These are phyloP conservation scores for Aethionema arabicum DNA, from an alignment of 345 rosid genomes.

Conservation along the genomic window DNA sequence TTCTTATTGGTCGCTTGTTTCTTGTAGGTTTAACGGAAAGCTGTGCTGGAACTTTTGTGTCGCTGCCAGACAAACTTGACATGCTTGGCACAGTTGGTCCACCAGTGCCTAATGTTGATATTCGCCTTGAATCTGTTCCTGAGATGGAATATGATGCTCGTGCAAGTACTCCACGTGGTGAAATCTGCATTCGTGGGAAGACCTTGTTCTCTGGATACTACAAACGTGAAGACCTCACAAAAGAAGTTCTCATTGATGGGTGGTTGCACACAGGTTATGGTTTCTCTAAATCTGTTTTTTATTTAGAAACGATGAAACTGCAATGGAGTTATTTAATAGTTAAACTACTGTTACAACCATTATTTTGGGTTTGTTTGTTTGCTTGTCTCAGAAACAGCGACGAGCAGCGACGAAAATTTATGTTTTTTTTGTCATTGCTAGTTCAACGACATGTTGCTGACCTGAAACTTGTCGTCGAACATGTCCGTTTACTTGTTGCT, in stretches of 20 bases:
- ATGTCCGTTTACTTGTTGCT: too few species aligned
- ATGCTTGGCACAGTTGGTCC: slow-evolving; percentile 96
- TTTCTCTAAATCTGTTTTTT: background rate
- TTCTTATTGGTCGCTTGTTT: background rate
- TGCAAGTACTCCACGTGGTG: slow-evolving; percentile 73
- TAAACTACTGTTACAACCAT: too few species aligned
- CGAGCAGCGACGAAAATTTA: too few species aligned
- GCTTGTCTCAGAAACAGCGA: too few species aligned
- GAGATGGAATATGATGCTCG: slow-evolving; percentile 96
- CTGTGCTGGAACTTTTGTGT: slow-evolving; percentile 91
- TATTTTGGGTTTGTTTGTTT: too few species aligned
- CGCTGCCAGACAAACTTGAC: slow-evolving; percentile 67
- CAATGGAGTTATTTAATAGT: background rate
- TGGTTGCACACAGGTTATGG: slow-evolving; percentile 91
- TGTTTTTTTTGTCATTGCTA: too few species aligned
- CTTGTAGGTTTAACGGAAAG: slow-evolving; percentile 89
- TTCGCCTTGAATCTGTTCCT: slow-evolving; percentile 86
- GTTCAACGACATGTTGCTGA: too few species aligned
- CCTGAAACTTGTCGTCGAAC: too few species aligned
- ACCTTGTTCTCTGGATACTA: slow-evolving; percentile 85
- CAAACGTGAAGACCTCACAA: slow-evolving; percentile 88
- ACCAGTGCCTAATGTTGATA: slow-evolving; percentile 93
- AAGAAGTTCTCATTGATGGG: slow-evolving; percentile 84
- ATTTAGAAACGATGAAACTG: background rate
- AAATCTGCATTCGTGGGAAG: slow-evolving; percentile 79